These are phyloP conservation scores for Erythrophleum ivorense DNA, from an alignment of 331 rosid genomes.

Conservation along the genomic window DNA sequence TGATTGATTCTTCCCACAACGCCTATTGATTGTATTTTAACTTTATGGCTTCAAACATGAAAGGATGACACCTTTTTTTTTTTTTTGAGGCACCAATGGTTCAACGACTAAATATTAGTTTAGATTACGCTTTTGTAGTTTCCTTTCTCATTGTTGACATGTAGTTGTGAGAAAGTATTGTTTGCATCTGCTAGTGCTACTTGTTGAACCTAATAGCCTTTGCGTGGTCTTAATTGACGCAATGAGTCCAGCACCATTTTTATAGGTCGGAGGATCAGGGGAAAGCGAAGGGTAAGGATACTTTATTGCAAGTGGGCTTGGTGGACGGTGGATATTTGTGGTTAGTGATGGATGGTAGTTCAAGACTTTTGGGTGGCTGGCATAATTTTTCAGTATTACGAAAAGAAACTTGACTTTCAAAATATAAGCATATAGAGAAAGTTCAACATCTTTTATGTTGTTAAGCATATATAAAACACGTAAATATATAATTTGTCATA, in stretches of 20 bases:
- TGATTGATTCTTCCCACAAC: conserved; percentile 88
- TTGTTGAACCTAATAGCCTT: conserved; percentile 9
- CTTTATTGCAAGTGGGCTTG: background rate
- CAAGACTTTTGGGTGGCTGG: background rate
- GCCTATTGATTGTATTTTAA: conserved; percentile 54
- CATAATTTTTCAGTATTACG: background rate
- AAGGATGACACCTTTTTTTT: conserved; percentile 14
- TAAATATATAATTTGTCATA: too few relatives aligned
- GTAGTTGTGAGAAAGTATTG: conserved; percentile 14
- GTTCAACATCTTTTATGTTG: background rate
- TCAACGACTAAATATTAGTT: background rate
- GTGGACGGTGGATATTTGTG: background rate
- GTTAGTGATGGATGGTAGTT: background rate
- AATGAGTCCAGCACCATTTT: background rate
- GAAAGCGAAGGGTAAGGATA: background rate
- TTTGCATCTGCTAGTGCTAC: background rate
- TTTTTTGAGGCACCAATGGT: background rate
- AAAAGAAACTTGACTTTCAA: background rate
- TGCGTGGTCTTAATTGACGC: conserved; percentile 17
- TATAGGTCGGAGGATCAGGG: background rate
- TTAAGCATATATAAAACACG: background rate
- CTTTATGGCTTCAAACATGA: conserved; percentile 49
- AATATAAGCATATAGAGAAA: background rate
- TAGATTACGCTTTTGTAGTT: background rate
- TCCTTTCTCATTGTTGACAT: background rate